These are phyloP conservation scores for Rutidosis leptorrhynchoides DNA, from an alignment of 129 eudicot genomes.

Conservation along the genomic window DNA sequence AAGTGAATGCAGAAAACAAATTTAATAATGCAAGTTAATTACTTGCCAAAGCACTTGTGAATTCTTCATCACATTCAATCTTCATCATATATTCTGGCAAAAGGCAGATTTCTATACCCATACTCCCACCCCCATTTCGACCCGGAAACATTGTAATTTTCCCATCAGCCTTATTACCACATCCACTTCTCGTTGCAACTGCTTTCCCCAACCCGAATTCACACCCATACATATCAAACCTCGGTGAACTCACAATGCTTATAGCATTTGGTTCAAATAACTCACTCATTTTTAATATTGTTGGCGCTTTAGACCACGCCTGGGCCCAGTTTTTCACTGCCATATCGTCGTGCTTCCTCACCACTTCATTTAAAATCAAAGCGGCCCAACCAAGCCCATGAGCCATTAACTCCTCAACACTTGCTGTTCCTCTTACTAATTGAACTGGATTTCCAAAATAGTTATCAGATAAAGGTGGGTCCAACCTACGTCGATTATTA, in stretches of 20 bases:
- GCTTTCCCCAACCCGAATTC: conserved; percentile 36
- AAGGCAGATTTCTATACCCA: conserved; percentile 41
- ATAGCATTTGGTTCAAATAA: not conserved
- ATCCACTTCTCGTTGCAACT: conserved; percentile 40
- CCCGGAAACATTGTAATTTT: conserved; percentile 35
- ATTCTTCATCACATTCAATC: conserved; percentile 28
- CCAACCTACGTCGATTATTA: conserved; percentile 17
- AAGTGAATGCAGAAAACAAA: not conserved
- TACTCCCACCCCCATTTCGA: conserved; percentile 36
- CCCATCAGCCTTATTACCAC: conserved; percentile 32
- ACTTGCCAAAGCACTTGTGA: conserved; percentile 12
- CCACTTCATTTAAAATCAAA: conserved; percentile 20
- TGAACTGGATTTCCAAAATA: conserved; percentile 37
- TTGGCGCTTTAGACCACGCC: conserved; percentile 22
- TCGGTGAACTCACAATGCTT: conserved; percentile 26
- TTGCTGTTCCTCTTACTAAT: not conserved
- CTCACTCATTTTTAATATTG: not conserved
- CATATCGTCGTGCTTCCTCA: conserved; percentile 11
- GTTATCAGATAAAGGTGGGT: conserved; percentile 30
- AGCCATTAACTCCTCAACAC: conserved; percentile 10
- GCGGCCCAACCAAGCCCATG: conserved; percentile 45
- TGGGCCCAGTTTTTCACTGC: conserved; percentile 3
- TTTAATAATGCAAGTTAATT: not conserved
- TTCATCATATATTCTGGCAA: conserved; percentile 26
- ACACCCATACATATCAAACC: conserved; percentile 21